These are phyloP conservation scores for Xylariaceae sp. DNA, from an alignment of 2,329 filamentous ascomycete genomes.

Conservation along the genomic window DNA sequence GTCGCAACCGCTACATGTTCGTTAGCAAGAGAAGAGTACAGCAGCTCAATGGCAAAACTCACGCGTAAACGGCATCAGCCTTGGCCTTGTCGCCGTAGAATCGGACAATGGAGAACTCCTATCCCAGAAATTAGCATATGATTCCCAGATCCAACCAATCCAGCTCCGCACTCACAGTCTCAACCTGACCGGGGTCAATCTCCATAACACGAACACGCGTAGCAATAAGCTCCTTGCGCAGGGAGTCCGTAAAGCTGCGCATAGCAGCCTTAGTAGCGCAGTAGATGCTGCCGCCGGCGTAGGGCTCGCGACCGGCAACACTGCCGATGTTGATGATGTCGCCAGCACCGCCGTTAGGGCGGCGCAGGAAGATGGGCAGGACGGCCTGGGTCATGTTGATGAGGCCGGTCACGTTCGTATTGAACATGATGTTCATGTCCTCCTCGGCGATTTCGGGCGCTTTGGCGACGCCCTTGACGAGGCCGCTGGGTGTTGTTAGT, in stretches of 20 bases:
- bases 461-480: slow-evolving; percentile 82
- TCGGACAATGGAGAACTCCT: slow-evolving; percentile 69
- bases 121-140: background rate
- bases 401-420: slow-evolving; percentile 88
- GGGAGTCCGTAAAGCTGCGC: slow-evolving; percentile 63
- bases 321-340: slow-evolving; percentile 91
- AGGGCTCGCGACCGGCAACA: slow-evolving; percentile 56
- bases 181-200: slow-evolving; percentile 73
- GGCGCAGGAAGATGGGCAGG: slow-evolving; percentile 73
- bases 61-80: slow-evolving; percentile 65
- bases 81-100: slow-evolving; percentile 72
- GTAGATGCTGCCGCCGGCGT: slow-evolving; percentile 70
- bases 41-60: slow-evolving; percentile 33
- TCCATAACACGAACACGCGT: slow-evolving; percentile 66
- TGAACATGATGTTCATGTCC: slow-evolving; percentile 83
- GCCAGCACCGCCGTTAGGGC: slow-evolving; percentile 68
- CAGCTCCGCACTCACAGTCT: slow-evolving; percentile 45
- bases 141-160: background rate
- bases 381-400: slow-evolving; percentile 96
- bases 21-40: slow-evolving; percentile 17
- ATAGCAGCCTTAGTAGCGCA: slow-evolving; percentile 75
- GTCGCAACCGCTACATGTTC: slow-evolving; percentile 38
- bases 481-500: slow-evolving; percentile 51
- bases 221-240: slow-evolving; percentile 66
- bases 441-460: slow-evolving; percentile 76